These are phyloP conservation scores for Rhizopus delemar DNA, from an alignment of 371 early-diverging fungal genomes.

Conservation along the genomic window DNA sequence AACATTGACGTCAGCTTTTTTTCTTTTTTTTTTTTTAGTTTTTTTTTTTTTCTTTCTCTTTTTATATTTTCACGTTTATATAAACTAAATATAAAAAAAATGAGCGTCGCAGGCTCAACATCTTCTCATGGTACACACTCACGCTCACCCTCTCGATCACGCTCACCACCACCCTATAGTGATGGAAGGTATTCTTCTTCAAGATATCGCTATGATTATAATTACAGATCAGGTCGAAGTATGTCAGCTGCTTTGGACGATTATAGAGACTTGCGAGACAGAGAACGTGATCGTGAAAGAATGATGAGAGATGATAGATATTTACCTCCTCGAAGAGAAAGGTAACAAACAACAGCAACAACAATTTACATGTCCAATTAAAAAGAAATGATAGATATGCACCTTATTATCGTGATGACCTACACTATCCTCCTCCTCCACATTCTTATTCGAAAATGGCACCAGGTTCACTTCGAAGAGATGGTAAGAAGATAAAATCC, in stretches of 20 bases:
- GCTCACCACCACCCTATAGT: conserved; percentile 47
- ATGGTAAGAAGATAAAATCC: conserved; percentile 27
- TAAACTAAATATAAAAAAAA: conserved; percentile 23
- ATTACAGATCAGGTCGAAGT: conserved; percentile 40
- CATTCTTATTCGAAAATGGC: conserved; percentile 40
- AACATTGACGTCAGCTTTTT: conserved; percentile 19
- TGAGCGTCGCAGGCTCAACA: conserved; percentile 57
- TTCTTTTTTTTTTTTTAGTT: not conserved
- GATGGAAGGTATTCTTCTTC: conserved; percentile 46
- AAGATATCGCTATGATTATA: conserved; percentile 47
- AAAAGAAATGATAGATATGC: conserved; percentile 43
- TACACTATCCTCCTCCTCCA: conserved; percentile 35
- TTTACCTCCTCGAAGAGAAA: conserved; percentile 34
- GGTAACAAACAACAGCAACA: conserved; percentile 4
- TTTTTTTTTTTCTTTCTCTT: conserved; percentile 4
- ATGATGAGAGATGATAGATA: conserved; percentile 49
- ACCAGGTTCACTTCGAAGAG: conserved; percentile 36
- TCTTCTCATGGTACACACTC: conserved; percentile 54
- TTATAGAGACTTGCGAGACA: conserved; percentile 54
- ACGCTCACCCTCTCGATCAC: conserved; percentile 49
- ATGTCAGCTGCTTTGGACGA: conserved; percentile 46
- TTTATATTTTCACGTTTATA: conserved; percentile 1
- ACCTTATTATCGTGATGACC: conserved; percentile 53
- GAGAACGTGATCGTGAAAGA: conserved; percentile 53
- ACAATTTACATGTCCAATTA: not conserved